Conservation (phyloP, 129 eudicot genomes). For the Daucus carota region DH1_v3.0 NC_030387.2:40474501-40475000, state of each 20-base stretch:
- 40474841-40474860: conserved; percentile 88
- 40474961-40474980: conserved; percentile 49
- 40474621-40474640: too few relatives aligned
- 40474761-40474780: not conserved
- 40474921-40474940: not conserved
- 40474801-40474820: conserved; percentile 51
- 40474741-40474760: not conserved
- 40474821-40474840: conserved; percentile 69
- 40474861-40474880: conserved; percentile 64
- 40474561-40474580: too few relatives aligned
- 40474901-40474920: not conserved
- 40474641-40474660: not conserved
- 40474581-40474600: too few relatives aligned
- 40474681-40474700: not conserved
- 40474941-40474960: conserved; percentile 1
- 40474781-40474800: not conserved
- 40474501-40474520: too few relatives aligned
- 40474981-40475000: conserved; percentile 53
- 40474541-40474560: too few relatives aligned
- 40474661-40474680: not conserved
- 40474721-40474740: not conserved
- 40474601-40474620: too few relatives aligned
- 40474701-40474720: not conserved
- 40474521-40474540: too few relatives aligned
- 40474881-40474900: conserved; percentile 14